Percentiles rank a stretch among this genome's conserved stretches.
phyloP scores from a whole-genome alignment of 1,284 basidiomycete species.

The Ganoderma lucidum region DNA sequence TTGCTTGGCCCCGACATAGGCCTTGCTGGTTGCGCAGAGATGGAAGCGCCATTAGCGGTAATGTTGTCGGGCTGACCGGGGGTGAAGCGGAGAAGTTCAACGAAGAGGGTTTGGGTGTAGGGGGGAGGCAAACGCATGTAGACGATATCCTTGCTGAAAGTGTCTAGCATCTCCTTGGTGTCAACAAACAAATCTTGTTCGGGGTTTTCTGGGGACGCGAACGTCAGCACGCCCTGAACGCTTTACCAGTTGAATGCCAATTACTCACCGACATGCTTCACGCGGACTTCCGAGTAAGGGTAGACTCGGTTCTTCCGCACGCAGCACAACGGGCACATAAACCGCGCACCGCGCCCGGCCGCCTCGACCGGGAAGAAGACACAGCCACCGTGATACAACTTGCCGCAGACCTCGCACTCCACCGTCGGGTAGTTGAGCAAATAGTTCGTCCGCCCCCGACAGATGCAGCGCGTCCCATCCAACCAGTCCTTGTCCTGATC shows the following conservation, averaged over 20 bases:
- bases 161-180: constrained; percentile 75
- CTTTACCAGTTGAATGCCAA: constrained; percentile 11
- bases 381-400: constrained; percentile 76
- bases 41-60: constrained; percentile 26
- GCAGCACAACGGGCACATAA: constrained; percentile 78
- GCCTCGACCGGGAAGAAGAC: constrained; percentile 70
- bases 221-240: not conserved
- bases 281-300: constrained; percentile 76
- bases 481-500: constrained; percentile 76
- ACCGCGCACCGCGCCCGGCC: constrained; percentile 47
- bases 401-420: constrained; percentile 71
- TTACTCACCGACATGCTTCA: constrained; percentile 67
- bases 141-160: constrained; percentile 73
- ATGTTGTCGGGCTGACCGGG: constrained; percentile 55
- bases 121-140: constrained; percentile 72
- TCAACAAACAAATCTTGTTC: constrained; percentile 69
- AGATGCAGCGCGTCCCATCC: constrained; percentile 83
- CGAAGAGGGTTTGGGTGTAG: constrained; percentile 71
- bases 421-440: constrained; percentile 66
- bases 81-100: constrained; percentile 74
- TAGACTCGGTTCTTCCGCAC: constrained; percentile 74
- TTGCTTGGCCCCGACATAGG: constrained; percentile 19
- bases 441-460: constrained; percentile 71
- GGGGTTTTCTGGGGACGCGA: constrained; percentile 46
- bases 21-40: constrained; percentile 14